A percentile compares a stretch with the other conserved stretches of the same genome.
Conservation (phyloP, 805 yeast species). For the Candida odintsovae region DNA sequence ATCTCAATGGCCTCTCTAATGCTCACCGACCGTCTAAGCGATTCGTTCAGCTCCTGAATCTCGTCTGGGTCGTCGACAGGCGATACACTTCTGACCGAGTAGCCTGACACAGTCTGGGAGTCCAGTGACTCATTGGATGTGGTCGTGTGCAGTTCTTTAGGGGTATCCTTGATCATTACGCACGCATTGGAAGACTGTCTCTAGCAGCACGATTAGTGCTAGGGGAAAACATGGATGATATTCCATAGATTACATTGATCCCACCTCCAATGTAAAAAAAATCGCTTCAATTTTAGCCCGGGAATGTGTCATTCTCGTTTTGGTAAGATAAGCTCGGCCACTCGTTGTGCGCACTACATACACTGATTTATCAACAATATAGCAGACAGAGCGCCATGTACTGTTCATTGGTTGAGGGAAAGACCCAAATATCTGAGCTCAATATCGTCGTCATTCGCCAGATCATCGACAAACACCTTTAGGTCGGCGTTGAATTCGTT, state of each 20-base stretch:
- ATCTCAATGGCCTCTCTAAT: slow-evolving; percentile 13
- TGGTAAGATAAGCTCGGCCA: not conserved
- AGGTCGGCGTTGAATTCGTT: slow-evolving; percentile 38
- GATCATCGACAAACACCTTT: slow-evolving; percentile 41
- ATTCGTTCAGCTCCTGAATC: slow-evolving; percentile 8
- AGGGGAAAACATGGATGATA: no score
- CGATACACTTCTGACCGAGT: not conserved
- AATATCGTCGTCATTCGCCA: slow-evolving; percentile 44
- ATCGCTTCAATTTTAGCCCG: no score
- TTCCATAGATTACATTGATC: no score
- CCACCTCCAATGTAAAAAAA: no score
- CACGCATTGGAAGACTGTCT: no score
- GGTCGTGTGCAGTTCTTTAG: not conserved
- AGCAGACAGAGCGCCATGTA: no score
- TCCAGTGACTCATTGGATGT: not conserved
- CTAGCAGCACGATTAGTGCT: no score
- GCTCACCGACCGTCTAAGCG: slow-evolving; percentile 10
- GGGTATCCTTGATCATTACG: not conserved
- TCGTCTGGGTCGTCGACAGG: slow-evolving; percentile 7
- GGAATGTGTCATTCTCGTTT: no score
- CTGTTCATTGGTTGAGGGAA: slow-evolving; percentile 14
- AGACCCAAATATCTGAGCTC: slow-evolving; percentile 44
- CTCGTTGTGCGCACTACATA: not conserved
- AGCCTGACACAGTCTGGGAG: not conserved
- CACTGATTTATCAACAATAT: no score